A percentile compares a stretch with the other conserved stretches of the same genome.
Evolutionary conservation across 2,329 filamentous ascomycete genomes (phyloP).

Genomic region (Colletotrichum australisinense): DNA sequence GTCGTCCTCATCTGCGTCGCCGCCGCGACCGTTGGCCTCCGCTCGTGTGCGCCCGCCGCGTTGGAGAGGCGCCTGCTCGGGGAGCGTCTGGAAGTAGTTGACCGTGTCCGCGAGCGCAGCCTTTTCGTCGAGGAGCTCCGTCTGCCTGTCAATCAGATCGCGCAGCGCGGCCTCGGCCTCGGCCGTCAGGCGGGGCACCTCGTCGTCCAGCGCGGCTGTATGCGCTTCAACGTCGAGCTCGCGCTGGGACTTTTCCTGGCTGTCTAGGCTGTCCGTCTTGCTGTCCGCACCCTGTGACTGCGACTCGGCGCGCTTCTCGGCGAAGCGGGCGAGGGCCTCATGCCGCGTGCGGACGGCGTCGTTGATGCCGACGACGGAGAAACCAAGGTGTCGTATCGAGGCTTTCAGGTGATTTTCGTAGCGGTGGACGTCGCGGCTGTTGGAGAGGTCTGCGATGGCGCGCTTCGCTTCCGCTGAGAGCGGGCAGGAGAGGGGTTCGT

Average conservation of each 20-base stretch:
- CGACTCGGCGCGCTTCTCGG: slow-evolving; percentile 50
- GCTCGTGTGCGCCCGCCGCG: slow-evolving; percentile 31
- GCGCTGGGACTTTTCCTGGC: slow-evolving; percentile 46
- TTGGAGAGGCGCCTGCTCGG: slow-evolving; percentile 33
- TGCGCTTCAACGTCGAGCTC: slow-evolving; percentile 53
- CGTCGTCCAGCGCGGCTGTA: slow-evolving; percentile 48
- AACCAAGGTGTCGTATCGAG: slow-evolving; percentile 55
- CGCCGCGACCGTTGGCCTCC: slow-evolving; percentile 8
- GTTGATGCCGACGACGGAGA: slow-evolving; percentile 61
- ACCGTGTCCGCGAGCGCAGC: slow-evolving; percentile 50
- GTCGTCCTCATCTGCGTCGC: slow-evolving; percentile 38
- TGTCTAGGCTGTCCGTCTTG: background rate
- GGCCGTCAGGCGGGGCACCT: slow-evolving; percentile 55
- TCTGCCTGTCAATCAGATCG: slow-evolving; percentile 60
- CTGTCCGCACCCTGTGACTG: background rate
- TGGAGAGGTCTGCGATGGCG: slow-evolving; percentile 56
- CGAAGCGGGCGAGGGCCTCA: slow-evolving; percentile 45
- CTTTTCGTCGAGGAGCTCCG: slow-evolving; percentile 61
- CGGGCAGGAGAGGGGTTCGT: slow-evolving; percentile 60
- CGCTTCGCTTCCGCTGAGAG: slow-evolving; percentile 53
- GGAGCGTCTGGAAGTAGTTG: slow-evolving; percentile 28
- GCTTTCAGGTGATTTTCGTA: slow-evolving; percentile 61
- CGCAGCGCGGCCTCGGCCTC: slow-evolving; percentile 60
- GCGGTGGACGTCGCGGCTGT: slow-evolving; percentile 50
- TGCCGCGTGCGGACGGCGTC: slow-evolving; percentile 55